Percentiles rank a stretch among this genome's conserved stretches.
These are phyloP conservation scores for Vigna unguiculata DNA, from an alignment of 306 rosid genomes.

Conservation along the genomic window DNA sequence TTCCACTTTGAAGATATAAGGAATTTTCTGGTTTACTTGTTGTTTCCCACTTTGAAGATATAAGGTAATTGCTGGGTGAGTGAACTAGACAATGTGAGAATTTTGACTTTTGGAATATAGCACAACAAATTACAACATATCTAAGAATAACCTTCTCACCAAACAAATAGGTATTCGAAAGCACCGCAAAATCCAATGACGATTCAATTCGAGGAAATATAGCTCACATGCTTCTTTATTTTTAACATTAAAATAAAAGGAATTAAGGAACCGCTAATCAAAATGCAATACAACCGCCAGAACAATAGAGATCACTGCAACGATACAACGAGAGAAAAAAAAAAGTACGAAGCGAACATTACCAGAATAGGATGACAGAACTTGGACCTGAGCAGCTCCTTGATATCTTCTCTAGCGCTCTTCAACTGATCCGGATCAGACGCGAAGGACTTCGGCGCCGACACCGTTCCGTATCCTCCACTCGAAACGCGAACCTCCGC, in stretches of 20 bases:
- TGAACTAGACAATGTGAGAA: too few relatives aligned
- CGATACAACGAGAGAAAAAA: background rate
- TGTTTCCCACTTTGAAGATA: too few relatives aligned
- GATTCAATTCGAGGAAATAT: constrained; percentile 22
- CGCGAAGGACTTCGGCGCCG: constrained; percentile 65
- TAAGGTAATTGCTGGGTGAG: too few relatives aligned
- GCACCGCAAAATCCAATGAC: background rate
- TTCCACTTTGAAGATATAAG: too few relatives aligned
- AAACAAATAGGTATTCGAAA: constrained; percentile 11
- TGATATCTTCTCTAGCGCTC: constrained; percentile 83
- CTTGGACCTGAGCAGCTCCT: constrained; percentile 71
- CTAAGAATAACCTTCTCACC: background rate
- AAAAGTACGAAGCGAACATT: constrained; percentile 5
- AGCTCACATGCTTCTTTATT: background rate
- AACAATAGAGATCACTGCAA: background rate
- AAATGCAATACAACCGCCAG: background rate
- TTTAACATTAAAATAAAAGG: background rate
- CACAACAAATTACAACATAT: too few relatives aligned
- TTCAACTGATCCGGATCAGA: constrained; percentile 86
- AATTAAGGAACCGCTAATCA: constrained; percentile 18
- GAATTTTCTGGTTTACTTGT: too few relatives aligned
- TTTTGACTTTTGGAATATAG: too few relatives aligned
- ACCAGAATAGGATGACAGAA: constrained; percentile 94
- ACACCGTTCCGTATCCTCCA: constrained; percentile 57
- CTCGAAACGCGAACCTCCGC: constrained; percentile 51